Evolutionary conservation across 371 early-diverging fungal species (phyloP).

Genomic region (Syncephalis fuscata): DNA sequence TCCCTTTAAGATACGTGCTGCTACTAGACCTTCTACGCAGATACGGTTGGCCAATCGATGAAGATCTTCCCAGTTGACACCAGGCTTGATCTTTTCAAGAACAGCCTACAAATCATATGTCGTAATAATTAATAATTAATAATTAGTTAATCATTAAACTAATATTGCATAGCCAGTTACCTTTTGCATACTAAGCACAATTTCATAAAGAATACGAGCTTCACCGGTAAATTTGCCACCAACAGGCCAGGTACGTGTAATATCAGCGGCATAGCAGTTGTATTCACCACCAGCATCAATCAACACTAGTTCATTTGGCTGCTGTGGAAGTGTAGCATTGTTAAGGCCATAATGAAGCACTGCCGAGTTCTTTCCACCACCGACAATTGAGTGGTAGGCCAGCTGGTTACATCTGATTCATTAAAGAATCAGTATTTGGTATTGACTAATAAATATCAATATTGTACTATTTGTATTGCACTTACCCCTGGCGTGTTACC

Average conservation of each 20-base stretch:
- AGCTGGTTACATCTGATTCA: no score
- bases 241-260: conserved; percentile 80
- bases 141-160: no score
- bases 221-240: conserved; percentile 61
- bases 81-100: conserved; percentile 49
- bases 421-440: no score
- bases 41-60: conserved; percentile 58
- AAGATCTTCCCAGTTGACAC: conserved; percentile 80
- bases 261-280: conserved; percentile 71
- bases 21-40: conserved; percentile 57
- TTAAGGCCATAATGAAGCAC: conserved; percentile 36
- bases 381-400: conserved; percentile 40
- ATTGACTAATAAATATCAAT: no score
- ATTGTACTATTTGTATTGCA: conserved; percentile 9
- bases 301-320: conserved; percentile 46
- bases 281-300: conserved; percentile 82
- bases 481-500: conserved; percentile 25
- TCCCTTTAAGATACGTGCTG: conserved; percentile 56
- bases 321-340: conserved; percentile 13
- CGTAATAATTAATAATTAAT: no score
- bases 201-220: conserved; percentile 58
- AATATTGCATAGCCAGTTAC: conserved; percentile 7
- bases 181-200: conserved; percentile 76
- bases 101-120: conserved; percentile 9
- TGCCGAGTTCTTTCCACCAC: conserved; percentile 29